Conservation (phyloP, 768 basidiomycete species). For the Calocybe indica region DNA sequence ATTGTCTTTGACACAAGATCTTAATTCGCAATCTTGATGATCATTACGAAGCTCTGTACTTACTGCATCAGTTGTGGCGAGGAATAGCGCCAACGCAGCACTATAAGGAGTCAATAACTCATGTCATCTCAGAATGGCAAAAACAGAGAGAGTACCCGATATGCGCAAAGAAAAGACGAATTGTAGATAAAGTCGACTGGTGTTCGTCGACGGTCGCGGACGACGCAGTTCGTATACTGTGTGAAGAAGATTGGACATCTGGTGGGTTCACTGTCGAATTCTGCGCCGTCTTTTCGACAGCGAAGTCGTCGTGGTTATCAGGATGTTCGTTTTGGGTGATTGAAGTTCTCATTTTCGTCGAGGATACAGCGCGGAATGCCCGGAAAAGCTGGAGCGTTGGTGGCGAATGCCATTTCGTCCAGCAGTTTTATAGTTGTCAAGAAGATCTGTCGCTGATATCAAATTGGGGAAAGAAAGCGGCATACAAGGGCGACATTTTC, state of each 20-base stretch:
- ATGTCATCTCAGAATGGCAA: conserved; percentile 2
- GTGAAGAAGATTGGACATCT: conserved; percentile 14
- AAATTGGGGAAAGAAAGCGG: conserved; percentile 20
- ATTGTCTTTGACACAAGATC: conserved; percentile 37
- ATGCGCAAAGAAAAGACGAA: conserved; percentile 57
- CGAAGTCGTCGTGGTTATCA: background rate
- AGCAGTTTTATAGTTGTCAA: background rate
- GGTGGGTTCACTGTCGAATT: conserved; percentile 1
- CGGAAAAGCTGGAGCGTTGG: background rate
- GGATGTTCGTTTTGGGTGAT: background rate
- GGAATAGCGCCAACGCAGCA: conserved; percentile 73
- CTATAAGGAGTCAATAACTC: conserved; percentile 27
- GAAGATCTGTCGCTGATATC: conserved; percentile 11
- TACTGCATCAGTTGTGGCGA: conserved; percentile 84
- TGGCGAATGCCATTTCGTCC: background rate
- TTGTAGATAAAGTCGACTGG: conserved; percentile 38
- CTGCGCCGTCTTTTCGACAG: background rate
- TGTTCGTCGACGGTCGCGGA: conserved; percentile 22
- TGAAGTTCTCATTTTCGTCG: background rate
- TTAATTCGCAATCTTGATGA: no score
- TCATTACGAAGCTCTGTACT: conserved; percentile 14
- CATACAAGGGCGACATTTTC: conserved; percentile 16
- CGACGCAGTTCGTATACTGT: conserved; percentile 22
- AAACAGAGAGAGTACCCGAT: conserved; percentile 45
- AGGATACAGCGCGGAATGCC: background rate